Conservation (phyloP, 2,329 filamentous ascomycete genomes). For the Chalaropsis ovoidea region DNA sequence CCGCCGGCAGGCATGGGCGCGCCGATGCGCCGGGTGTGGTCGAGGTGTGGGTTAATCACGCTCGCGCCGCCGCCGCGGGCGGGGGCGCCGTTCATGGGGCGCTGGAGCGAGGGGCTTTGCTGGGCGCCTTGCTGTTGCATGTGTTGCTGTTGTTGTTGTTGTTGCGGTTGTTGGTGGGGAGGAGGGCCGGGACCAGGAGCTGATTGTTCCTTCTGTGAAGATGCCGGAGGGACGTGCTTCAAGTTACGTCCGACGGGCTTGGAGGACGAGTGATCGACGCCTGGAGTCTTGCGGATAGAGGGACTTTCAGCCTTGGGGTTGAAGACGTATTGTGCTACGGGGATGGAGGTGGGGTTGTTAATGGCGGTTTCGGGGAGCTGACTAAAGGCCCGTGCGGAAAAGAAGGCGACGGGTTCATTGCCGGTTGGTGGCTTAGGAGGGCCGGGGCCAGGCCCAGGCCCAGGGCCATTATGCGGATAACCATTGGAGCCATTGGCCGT, state of each 20-base stretch:
- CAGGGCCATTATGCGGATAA: background rate
- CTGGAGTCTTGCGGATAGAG: conserved; percentile 79
- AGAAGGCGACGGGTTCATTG: conserved; percentile 50
- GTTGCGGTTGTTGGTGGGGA: conserved; percentile 28
- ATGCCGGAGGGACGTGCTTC: conserved; percentile 42
- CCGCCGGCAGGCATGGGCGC: conserved; percentile 37
- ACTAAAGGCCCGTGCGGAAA: conserved; percentile 57
- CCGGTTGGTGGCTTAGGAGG: conserved; percentile 31
- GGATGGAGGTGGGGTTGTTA: conserved; percentile 37
- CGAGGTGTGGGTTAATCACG: conserved; percentile 45
- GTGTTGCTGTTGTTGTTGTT: conserved; percentile 6
- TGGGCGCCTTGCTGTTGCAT: conserved; percentile 22
- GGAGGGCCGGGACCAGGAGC: conserved; percentile 29
- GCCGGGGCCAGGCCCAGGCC: conserved; percentile 21
- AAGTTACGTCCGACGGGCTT: conserved; percentile 56
- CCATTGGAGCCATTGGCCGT: background rate
- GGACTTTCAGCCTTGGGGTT: conserved; percentile 69
- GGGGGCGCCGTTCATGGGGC: conserved; percentile 27
- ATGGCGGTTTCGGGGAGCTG: conserved; percentile 40
- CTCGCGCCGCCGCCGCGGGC: conserved; percentile 33
- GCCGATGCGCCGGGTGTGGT: conserved; percentile 48
- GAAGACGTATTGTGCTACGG: conserved; percentile 47
- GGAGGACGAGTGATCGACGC: conserved; percentile 70
- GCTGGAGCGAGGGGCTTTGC: conserved; percentile 18
- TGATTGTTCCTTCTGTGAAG: conserved; percentile 27